phyloP scores from a whole-genome alignment of 2,329 filamentous ascomycete species.

The Aspergillus sp. region DNA sequence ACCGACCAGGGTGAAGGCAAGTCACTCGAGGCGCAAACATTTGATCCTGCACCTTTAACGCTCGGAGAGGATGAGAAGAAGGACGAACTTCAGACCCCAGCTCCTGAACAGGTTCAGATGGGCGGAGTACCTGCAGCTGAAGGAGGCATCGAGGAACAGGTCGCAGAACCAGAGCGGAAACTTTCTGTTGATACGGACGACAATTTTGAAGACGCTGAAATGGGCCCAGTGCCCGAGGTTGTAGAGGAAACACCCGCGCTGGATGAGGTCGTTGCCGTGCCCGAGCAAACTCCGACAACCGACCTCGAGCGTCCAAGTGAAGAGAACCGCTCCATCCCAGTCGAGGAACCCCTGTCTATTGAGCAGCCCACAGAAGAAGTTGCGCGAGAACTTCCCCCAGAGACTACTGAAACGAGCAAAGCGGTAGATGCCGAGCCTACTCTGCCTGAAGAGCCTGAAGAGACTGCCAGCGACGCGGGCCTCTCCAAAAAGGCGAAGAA shows the following conservation, averaged over 20 bases:
- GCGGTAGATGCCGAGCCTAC: not conserved
- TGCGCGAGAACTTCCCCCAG: not conserved
- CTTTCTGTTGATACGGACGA: not conserved
- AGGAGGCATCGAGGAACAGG: not conserved
- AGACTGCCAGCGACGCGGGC: constrained; percentile 9
- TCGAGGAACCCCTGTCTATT: not conserved
- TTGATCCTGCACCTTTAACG: not conserved
- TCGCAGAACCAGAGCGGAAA: not conserved
- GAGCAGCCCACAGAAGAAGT: not conserved
- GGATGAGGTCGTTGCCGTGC: not conserved
- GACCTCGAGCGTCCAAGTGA: not conserved
- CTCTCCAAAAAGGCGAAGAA: constrained; percentile 28
- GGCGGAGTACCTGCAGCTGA: not conserved
- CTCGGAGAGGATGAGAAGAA: not conserved
- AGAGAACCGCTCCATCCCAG: not conserved
- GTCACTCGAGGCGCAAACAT: not conserved
- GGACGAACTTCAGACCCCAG: not conserved
- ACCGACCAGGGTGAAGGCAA: constrained; percentile 16
- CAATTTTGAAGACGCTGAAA: not conserved
- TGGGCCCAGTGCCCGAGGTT: not conserved
- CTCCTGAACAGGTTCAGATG: not conserved
- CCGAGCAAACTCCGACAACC: not conserved
- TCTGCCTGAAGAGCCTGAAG: constrained; percentile 7
- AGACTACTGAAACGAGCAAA: not conserved
- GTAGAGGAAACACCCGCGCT: not conserved